These are phyloP conservation scores for Vachellia pachyceras DNA, from an alignment of 306 rosid species.

Conservation along the genomic window DNA sequence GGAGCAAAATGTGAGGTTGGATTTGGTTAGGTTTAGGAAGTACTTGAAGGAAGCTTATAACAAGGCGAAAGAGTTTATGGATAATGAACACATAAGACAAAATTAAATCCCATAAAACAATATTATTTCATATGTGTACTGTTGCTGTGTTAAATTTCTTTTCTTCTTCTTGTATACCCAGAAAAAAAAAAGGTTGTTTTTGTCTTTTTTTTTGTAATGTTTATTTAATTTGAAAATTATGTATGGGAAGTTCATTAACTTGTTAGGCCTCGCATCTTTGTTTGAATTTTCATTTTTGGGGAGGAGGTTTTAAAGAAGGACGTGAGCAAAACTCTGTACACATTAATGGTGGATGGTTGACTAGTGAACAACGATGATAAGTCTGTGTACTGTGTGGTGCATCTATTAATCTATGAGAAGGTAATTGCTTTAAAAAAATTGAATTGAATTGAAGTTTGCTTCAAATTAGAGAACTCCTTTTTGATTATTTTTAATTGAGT, in stretches of 20 bases:
- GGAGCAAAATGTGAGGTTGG: slow-evolving; percentile 48
- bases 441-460: too few relatives aligned
- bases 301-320: neutral
- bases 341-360: neutral
- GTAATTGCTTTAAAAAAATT: too few relatives aligned
- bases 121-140: neutral
- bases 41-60: slow-evolving; percentile 37
- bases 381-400: too few relatives aligned
- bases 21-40: slow-evolving; percentile 41
- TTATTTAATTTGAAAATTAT: neutral
- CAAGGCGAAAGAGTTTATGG: slow-evolving; percentile 35
- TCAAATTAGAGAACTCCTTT: too few relatives aligned
- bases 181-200: too few relatives aligned
- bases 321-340: neutral
- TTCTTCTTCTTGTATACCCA: too few relatives aligned
- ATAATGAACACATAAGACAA: neutral
- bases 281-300: neutral
- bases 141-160: too few relatives aligned
- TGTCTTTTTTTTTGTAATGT: neutral
- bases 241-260: neutral
- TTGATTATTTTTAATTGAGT: too few relatives aligned
- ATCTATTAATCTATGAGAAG: too few relatives aligned
- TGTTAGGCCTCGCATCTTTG: neutral
- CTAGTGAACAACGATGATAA: neutral
- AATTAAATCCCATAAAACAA: neutral